Base-by-base conservation (phyloP, 805 yeast species). In the Candida railenensis region DNA sequence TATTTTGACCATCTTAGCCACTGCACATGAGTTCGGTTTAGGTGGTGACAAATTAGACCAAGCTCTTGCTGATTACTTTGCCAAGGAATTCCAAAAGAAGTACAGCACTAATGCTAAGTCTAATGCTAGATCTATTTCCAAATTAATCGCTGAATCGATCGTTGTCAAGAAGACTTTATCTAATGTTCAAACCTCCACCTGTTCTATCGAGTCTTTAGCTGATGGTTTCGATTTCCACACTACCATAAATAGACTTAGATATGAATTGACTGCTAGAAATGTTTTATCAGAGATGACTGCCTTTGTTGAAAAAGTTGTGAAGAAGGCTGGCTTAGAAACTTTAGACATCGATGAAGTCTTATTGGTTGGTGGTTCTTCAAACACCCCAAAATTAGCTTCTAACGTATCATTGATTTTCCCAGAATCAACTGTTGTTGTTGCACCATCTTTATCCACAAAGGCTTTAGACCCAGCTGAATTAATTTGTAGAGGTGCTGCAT, bases 151-250 rank as follows among this genome's bases (percentile, higher is more conserved):
- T 50, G 96, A 90, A 66, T 79, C 95, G 49, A 84, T 87, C 63
- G 73, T 82, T 46, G 87, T 94, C 48, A 89, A 91, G 76, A 89
- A 89, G 75, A 94, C 99, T 37, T 77, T 94, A 59, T 87, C 96
- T 43, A 90, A 91, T 66, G 94, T 94, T 46, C 83, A 83, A 58
- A 76, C 89, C 42, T 85, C 97, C 39, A 87, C 94, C 46, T 89
- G 90, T 62, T 94, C 98, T 40, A 87, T 94, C 57, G 99, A 94
- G 71, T 87, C 96, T 19, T 79, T 94, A 53, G 92, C 96, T 50
- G 96, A 87, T 49, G 99, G 99, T 53, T 81, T 77, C 65, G 99
- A 94, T 72, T 94, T 85, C 82, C 91, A 89, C 72, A 81, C 96
- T 52, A 79, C 92, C 48, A 84, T 94, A 65, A 94, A 94, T 81